Evolutionary conservation across 169 alveolate genomes (phyloP).

Genomic region (Plasmodium gaboni): DNA sequence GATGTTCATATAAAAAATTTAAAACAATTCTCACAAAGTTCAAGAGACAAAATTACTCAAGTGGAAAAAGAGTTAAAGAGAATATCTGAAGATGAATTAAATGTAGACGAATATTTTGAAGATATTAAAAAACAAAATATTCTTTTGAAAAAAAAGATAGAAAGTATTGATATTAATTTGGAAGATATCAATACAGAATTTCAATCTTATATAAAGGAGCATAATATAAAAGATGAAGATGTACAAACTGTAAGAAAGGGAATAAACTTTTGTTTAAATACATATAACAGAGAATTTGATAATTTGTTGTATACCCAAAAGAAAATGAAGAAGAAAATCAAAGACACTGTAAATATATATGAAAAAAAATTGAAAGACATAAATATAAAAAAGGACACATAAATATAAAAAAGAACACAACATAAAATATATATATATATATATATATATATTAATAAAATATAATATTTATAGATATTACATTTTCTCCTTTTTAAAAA

Average conservation of each 20-base stretch:
- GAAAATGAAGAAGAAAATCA: constrained; percentile 57
- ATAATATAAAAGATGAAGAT: constrained; percentile 41
- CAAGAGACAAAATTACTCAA: constrained; percentile 51
- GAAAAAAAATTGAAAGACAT: constrained; percentile 67
- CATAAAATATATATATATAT: not conserved
- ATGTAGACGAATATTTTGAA: constrained; percentile 52
- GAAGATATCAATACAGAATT: constrained; percentile 43
- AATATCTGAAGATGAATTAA: constrained; percentile 29
- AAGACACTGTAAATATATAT: constrained; percentile 59
- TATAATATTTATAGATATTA: not conserved
- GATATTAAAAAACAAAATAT: constrained; percentile 43
- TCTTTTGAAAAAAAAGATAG: constrained; percentile 32
- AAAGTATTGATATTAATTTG: constrained; percentile 40
- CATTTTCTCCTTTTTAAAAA: no score
- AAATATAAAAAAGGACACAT: constrained; percentile 36
- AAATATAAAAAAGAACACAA: constrained; percentile 21
- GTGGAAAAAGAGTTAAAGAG: constrained; percentile 28
- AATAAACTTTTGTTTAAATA: constrained; percentile 25
- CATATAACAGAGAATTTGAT: constrained; percentile 56
- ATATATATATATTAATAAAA: not conserved
- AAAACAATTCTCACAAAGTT: constrained; percentile 41
- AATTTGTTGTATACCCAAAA: constrained; percentile 40
- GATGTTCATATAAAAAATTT: constrained; percentile 56
- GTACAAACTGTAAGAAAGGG: constrained; percentile 44
- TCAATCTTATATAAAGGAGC: constrained; percentile 14